Base-by-base conservation (phyloP, 257 asterid species). In the Penstemon eatonii region DNA sequence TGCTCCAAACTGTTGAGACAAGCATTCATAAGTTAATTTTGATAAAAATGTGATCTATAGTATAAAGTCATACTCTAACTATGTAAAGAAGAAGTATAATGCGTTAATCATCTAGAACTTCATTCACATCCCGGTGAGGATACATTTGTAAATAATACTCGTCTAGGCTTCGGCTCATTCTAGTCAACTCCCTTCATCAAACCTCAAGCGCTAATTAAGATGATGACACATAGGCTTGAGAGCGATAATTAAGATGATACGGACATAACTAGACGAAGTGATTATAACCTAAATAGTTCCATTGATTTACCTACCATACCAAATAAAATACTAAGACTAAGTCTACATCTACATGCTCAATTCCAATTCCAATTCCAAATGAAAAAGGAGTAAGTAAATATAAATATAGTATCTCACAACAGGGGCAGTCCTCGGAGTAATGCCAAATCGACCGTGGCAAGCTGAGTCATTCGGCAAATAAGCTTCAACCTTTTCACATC, bases 381-480 rank as follows among this genome's bases (percentile, higher is more conserved):
- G 12, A 39, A 10, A 36, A 69, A 68, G 18, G 49, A 47, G 40
- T 65, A 41, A 8, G 19, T 10, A 61, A 50, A 61, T 36, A 42
- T 11, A 63, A 52, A 70, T 25, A 49, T 45, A 39, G 63, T 19
- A 63, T 54, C 92, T 76, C 70, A 92, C 98, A 71, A 85, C 90
- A 49, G 96, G 97, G 18, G 99, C 99, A 13, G 99, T 94, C 74
- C 99, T 84, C 65, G 96, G 79, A 74, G 99, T 94, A 60, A 88
- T 61, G 56, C 99, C 99, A 63, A 89, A 91, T 64, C 99, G 79
- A 25, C 86, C 96, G 45, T 94, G 97, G 80, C 96, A 89, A 79
- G 99, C 97, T 13, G 99, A 87, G 91, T 93, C 99, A 78, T 90
- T 75, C 36, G 85, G 91, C 81, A 96, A 83, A 64, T 94, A 94